Evolutionary conservation across 2,329 filamentous ascomycete species (phyloP).

Genomic region (Exophiala bonariae): DNA sequence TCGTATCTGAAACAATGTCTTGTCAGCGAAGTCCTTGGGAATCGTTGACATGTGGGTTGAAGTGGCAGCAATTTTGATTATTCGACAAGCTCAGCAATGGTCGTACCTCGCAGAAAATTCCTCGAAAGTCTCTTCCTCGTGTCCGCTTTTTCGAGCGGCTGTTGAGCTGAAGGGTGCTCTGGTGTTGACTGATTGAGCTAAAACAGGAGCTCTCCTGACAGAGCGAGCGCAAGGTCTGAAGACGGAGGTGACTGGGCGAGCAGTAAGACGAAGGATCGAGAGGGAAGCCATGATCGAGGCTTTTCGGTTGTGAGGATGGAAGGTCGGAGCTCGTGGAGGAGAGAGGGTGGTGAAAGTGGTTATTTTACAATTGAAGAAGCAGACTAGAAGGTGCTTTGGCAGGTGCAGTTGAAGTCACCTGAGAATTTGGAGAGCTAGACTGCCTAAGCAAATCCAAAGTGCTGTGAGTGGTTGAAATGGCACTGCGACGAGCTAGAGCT

Average conservation of each 20-base stretch:
- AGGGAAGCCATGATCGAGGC: conserved; percentile 62
- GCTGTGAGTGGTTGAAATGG: conserved; percentile 18
- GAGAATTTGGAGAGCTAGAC: conserved; percentile 11
- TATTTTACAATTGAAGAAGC: conserved; percentile 1
- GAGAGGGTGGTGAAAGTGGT: conserved; percentile 17
- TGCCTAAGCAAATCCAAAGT: conserved; percentile 1
- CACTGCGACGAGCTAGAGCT: neutral
- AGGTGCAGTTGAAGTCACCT: conserved; percentile 15
- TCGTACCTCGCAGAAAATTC: conserved; percentile 95
- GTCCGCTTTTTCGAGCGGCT: conserved; percentile 59
- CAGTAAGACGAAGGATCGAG: conserved; percentile 69
- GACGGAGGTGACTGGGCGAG: conserved; percentile 55
- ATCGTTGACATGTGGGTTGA: conserved; percentile 14
- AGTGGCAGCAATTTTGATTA: conserved; percentile 3
- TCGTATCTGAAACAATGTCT: conserved; percentile 71
- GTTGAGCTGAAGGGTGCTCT: conserved; percentile 44
- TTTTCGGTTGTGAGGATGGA: conserved; percentile 6
- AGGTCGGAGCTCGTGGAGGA: conserved; percentile 12
- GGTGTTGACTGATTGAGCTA: conserved; percentile 23
- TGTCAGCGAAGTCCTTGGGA: conserved; percentile 36
- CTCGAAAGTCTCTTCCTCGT: conserved; percentile 97
- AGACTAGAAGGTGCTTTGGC: neutral
- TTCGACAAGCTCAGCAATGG: conserved; percentile 9
- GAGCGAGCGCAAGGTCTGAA: conserved; percentile 26
- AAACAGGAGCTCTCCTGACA: conserved; percentile 25